phyloP scores from a whole-genome alignment of 768 basidiomycete genomes.

The Crepidotus variabilis region DNA sequence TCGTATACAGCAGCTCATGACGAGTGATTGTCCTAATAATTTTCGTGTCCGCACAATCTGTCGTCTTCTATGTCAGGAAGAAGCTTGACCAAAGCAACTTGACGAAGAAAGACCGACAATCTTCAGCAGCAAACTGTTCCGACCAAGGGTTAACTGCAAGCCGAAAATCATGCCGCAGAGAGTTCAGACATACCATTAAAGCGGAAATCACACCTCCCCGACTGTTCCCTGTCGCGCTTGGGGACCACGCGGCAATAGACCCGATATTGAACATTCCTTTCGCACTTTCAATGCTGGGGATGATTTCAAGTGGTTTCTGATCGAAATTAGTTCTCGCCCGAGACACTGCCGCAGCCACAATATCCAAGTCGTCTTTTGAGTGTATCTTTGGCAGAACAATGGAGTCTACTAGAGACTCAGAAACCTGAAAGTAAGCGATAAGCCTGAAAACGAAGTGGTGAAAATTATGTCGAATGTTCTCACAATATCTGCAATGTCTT shows the following conservation, averaged over 20 bases:
- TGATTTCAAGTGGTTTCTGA: constrained; percentile 45
- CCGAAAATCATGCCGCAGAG: too few species aligned
- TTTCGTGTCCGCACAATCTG: constrained; percentile 88
- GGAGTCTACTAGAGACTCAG: constrained; percentile 43
- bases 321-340: constrained; percentile 16
- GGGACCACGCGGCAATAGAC: constrained; percentile 69
- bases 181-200: constrained; percentile 22
- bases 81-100: neutral
- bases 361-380: constrained; percentile 59
- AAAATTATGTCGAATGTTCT: constrained; percentile 21
- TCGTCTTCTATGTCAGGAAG: neutral
- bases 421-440: constrained; percentile 20
- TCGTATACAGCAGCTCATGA: constrained; percentile 76
- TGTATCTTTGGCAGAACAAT: constrained; percentile 88
- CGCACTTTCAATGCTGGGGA: constrained; percentile 88
- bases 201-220: constrained; percentile 55
- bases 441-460: constrained; percentile 1
- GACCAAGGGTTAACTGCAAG: neutral
- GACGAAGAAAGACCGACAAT: constrained; percentile 51
- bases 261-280: constrained; percentile 61
- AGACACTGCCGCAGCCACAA: constrained; percentile 49
- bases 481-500: constrained; percentile 60
- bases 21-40: constrained; percentile 75
- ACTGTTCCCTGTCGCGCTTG: constrained; percentile 36
- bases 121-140: constrained; percentile 87